Conservation (phyloP, 2,329 filamentous ascomycete genomes). For the Alternaria sp. region DNA sequence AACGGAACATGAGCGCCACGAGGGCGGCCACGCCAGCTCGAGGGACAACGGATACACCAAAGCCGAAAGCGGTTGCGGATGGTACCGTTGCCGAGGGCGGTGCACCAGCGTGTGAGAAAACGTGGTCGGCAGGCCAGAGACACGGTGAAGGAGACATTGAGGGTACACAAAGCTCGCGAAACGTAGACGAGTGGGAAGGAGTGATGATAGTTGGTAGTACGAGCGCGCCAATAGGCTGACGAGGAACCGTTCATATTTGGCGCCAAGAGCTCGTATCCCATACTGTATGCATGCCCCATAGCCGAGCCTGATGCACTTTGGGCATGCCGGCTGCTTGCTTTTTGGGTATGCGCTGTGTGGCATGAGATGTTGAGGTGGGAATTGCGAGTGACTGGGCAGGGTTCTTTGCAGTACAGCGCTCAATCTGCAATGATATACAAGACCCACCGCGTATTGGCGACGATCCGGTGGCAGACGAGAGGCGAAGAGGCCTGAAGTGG, state of each 20-base stretch:
- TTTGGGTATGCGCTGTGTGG: slow-evolving; percentile 20
- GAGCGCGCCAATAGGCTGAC: slow-evolving; percentile 27
- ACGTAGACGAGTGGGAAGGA: slow-evolving; percentile 25
- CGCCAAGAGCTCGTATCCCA: slow-evolving; percentile 33
- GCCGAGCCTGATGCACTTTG: slow-evolving; percentile 26
- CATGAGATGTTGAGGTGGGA: slow-evolving; percentile 13
- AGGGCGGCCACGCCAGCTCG: slow-evolving; percentile 46
- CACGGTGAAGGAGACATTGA: slow-evolving; percentile 26
- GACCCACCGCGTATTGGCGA: neutral
- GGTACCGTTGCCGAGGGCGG: slow-evolving; percentile 33
- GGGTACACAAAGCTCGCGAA: slow-evolving; percentile 32
- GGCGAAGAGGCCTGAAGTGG: neutral
- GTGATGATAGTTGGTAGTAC: slow-evolving; percentile 39
- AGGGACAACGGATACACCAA: slow-evolving; percentile 35
- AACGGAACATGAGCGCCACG: slow-evolving; percentile 45
- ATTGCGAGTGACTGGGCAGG: slow-evolving; percentile 11
- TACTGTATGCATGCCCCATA: slow-evolving; percentile 31
- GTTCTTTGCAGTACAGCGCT: neutral
- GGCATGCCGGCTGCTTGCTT: slow-evolving; percentile 28
- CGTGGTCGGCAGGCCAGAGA: slow-evolving; percentile 37
- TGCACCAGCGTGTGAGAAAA: slow-evolving; percentile 31
- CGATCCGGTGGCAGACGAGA: neutral
- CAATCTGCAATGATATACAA: neutral
- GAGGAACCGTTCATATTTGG: slow-evolving; percentile 25
- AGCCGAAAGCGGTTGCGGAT: slow-evolving; percentile 32